Evolutionary conservation across 208 protist genomes (phyloP).

Genomic region (Tritrichomonas foetus): DNA sequence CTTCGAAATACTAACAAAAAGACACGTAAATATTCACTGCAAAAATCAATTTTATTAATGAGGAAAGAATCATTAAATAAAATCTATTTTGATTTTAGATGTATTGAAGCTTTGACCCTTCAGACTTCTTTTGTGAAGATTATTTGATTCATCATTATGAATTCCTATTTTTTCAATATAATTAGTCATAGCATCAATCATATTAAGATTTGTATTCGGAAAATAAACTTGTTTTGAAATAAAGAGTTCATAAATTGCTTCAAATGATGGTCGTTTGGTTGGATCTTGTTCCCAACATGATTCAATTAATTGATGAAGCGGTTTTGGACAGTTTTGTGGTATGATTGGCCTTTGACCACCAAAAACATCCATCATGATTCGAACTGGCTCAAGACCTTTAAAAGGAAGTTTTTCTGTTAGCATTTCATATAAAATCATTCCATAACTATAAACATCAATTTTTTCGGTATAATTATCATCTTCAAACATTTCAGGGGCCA

Average conservation of each 20-base stretch:
- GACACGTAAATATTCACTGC: no score
- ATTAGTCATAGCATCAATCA: no score
- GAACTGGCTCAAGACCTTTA: background rate
- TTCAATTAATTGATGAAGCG: background rate
- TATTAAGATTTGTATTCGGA: no score
- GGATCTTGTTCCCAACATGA: background rate
- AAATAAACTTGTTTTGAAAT: background rate
- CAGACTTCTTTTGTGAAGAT: no score
- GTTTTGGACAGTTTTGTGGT: background rate
- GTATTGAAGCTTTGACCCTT: no score
- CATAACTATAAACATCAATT: constrained; percentile 3
- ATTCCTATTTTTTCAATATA: no score
- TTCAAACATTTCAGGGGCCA: background rate
- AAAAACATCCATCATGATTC: background rate
- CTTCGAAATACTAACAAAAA: no score
- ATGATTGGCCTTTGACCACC: background rate
- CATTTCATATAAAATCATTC: constrained; percentile 11
- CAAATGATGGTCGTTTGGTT: background rate
- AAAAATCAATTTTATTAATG: no score
- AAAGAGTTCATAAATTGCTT: background rate
- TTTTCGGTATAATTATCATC: background rate
- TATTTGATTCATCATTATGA: no score
- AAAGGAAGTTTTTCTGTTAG: background rate
- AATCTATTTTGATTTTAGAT: no score
- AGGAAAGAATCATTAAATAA: no score